Evolutionary conservation across 1,139 yeast genomes (phyloP).

Genomic region (Candida sojae): DNA sequence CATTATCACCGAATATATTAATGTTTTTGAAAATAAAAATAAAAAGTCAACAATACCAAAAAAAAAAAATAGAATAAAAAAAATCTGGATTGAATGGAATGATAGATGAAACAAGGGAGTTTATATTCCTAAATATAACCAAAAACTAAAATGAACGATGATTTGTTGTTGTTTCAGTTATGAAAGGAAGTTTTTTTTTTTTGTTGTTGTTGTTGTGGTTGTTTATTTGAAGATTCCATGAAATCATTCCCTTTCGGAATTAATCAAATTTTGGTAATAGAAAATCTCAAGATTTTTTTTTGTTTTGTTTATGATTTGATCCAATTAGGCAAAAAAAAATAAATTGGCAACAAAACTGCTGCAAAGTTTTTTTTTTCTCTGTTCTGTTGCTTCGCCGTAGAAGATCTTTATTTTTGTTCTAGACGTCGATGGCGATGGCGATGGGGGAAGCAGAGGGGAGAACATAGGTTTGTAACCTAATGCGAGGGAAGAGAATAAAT

Average conservation of each 20-base stretch:
- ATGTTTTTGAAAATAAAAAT: neutral
- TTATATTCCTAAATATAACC: no score
- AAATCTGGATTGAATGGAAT: no score
- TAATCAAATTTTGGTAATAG: neutral
- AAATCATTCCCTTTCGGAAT: neutral
- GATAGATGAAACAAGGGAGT: no score
- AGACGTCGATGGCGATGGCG: no score
- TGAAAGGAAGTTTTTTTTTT: neutral
- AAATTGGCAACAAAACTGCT: neutral
- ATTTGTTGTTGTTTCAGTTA: neutral
- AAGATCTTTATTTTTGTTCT: no score
- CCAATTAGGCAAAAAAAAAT: neutral
- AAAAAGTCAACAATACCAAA: no score
- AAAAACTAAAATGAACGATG: neutral
- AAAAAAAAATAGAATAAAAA: no score
- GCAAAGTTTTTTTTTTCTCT: neutral
- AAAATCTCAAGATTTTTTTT: neutral
- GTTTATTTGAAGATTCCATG: no score
- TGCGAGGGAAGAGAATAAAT: no score
- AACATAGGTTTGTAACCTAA: no score
- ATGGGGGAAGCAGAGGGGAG: no score
- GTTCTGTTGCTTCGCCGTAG: no score
- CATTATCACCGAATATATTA: constrained; percentile 12
- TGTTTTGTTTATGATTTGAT: constrained; percentile 1
- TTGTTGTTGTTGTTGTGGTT: neutral